Percentiles rank a stretch among this genome's conserved stretches.
phyloP scores from a whole-genome alignment of 768 basidiomycete genomes.

The Pulveroboletus ravenelii region DNA sequence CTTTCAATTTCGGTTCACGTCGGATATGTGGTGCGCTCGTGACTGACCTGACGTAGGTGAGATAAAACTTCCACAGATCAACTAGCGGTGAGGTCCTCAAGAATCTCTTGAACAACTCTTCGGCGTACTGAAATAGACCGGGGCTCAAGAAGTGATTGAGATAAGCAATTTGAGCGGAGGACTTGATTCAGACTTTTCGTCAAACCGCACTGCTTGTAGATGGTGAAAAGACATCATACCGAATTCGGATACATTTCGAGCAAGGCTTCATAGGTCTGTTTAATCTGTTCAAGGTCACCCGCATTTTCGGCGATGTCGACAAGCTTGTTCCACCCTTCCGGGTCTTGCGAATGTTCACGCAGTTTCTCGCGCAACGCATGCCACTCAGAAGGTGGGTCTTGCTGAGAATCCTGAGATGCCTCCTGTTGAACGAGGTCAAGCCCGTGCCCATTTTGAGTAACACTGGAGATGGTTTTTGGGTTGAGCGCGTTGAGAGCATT shows the following conservation, averaged over 20 bases:
- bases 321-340: slow-evolving; percentile 74
- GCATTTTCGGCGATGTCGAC: slow-evolving; percentile 72
- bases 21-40: slow-evolving; percentile 6
- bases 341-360: slow-evolving; percentile 65
- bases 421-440: slow-evolving; percentile 22
- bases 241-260: slow-evolving; percentile 88
- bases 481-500: slow-evolving; percentile 34
- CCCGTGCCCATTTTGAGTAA: slow-evolving; percentile 29
- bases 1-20: slow-evolving; percentile 8
- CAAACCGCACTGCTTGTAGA: slow-evolving; percentile 23
- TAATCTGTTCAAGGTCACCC: slow-evolving; percentile 75
- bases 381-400: slow-evolving; percentile 56
- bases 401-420: slow-evolving; percentile 18
- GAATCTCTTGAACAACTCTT: slow-evolving; percentile 86
- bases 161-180: slow-evolving; percentile 80
- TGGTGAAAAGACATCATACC: slow-evolving; percentile 49
- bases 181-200: slow-evolving; percentile 40
- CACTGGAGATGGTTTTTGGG: slow-evolving; percentile 18
- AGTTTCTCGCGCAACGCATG: slow-evolving; percentile 58
- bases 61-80: slow-evolving; percentile 89
- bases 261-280: slow-evolving; percentile 76
- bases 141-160: slow-evolving; percentile 71
- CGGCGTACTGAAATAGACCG: slow-evolving; percentile 68
- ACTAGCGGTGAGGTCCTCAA: slow-evolving; percentile 82
- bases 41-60: slow-evolving; percentile 85